phyloP scores from a whole-genome alignment of 257 asterid species.

The Ehretia macrophylla region DNA sequence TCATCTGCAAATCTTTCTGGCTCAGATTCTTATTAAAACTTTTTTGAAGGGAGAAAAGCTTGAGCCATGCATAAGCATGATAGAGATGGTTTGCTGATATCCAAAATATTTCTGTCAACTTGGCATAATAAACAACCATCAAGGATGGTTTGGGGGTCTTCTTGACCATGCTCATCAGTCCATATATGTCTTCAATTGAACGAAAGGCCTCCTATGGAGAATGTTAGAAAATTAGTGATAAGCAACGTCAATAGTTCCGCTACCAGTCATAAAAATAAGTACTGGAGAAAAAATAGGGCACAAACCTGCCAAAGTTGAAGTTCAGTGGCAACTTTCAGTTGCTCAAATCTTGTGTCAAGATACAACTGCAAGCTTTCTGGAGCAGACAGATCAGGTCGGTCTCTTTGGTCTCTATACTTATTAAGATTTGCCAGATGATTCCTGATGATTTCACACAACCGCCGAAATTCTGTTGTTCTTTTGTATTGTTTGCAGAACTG shows the following conservation, averaged over 20 bases:
- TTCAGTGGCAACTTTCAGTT: conserved; percentile 87
- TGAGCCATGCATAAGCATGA: conserved; percentile 98
- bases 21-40: conserved; percentile 75
- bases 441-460: conserved; percentile 85
- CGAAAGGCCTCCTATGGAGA: conserved; percentile 83
- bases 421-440: conserved; percentile 89
- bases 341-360: conserved; percentile 90
- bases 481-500: conserved; percentile 97
- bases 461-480: conserved; percentile 80
- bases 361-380: conserved; percentile 91
- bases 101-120: conserved; percentile 91
- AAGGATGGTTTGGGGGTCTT: conserved; percentile 77
- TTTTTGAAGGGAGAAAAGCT: conserved; percentile 84
- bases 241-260: neutral
- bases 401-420: conserved; percentile 89
- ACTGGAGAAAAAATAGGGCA: conserved; percentile 1
- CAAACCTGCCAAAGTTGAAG: conserved; percentile 95
- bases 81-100: conserved; percentile 78
- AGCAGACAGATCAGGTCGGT: conserved; percentile 83
- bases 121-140: conserved; percentile 83
- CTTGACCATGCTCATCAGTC: conserved; percentile 81
- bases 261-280: neutral
- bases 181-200: conserved; percentile 82
- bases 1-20: conserved; percentile 86
- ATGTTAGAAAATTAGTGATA: neutral